Evolutionary conservation across 192 early-diverging fungal genomes (phyloP).

Genomic region (Backusella mclennaniae): DNA sequence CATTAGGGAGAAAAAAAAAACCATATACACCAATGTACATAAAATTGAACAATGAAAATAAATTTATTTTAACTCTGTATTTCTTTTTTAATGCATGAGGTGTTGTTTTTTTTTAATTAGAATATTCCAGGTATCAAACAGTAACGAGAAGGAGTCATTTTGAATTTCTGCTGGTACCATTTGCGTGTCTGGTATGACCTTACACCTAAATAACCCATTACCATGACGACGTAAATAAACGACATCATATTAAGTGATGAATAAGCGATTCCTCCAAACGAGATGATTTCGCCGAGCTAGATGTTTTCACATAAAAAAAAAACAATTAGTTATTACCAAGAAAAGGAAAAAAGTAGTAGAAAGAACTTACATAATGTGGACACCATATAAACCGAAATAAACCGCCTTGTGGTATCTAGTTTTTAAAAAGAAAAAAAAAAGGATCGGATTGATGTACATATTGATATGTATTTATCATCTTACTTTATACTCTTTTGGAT

Average conservation of each 20-base stretch:
- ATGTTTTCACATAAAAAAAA: background rate
- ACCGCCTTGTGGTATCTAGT: slow-evolving; percentile 24
- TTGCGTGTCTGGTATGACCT: slow-evolving; percentile 18
- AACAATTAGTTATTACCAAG: background rate
- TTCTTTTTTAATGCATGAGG: background rate
- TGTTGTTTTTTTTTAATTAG: background rate
- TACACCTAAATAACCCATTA: slow-evolving; percentile 7
- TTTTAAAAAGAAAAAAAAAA: background rate
- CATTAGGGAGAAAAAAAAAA: background rate
- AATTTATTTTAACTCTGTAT: background rate
- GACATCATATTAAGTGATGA: slow-evolving; percentile 10
- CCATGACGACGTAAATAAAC: background rate
- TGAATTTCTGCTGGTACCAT: slow-evolving; percentile 23
- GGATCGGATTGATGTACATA: background rate
- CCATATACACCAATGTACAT: background rate
- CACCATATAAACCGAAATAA: slow-evolving; percentile 32
- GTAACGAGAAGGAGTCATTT: background rate
- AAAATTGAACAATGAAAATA: background rate
- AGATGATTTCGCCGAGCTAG: slow-evolving; percentile 29
- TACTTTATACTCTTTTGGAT: slow-evolving; percentile 24
- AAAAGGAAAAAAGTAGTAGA: background rate
- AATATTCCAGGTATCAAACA: slow-evolving; percentile 20
- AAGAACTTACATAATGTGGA: slow-evolving; percentile 32
- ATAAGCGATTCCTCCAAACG: slow-evolving; percentile 12
- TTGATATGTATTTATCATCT: background rate